A percentile compares a stretch with the other conserved stretches of the same genome.
Conservation (phyloP, 768 basidiomycete species). For the Mycena leptocephala region DNA sequence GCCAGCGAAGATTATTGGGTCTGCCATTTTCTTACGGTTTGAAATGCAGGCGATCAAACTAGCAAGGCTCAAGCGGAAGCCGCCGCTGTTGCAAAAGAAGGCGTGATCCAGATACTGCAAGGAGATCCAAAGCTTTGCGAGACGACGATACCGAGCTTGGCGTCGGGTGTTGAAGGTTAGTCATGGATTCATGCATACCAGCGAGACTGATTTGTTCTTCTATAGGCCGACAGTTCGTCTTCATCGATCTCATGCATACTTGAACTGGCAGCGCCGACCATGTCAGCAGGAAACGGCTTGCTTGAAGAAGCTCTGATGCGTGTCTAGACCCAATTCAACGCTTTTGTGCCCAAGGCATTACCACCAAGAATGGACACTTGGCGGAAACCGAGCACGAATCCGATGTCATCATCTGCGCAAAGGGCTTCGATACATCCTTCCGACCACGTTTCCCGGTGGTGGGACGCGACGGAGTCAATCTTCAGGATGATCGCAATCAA, state of each 20-base stretch:
- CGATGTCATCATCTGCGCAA: constrained; percentile 57
- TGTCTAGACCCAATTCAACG: too few species aligned
- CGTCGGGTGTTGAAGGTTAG: not conserved
- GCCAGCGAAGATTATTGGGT: not conserved
- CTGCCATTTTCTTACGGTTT: too few species aligned
- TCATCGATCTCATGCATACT: not conserved
- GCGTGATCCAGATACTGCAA: too few species aligned
- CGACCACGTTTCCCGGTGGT: constrained; percentile 53
- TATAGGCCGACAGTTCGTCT: not conserved
- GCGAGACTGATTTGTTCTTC: too few species aligned
- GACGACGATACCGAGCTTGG: not conserved
- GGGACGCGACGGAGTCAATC: constrained; percentile 42
- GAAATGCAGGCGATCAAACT: too few species aligned
- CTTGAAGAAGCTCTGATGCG: constrained; percentile 49
- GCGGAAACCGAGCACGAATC: constrained; percentile 41
- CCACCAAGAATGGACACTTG: constrained; percentile 44
- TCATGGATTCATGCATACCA: not conserved
- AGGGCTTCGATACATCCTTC: constrained; percentile 58
- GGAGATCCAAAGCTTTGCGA: not conserved
- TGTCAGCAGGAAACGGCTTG: constrained; percentile 47
- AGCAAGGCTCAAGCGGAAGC: too few species aligned
- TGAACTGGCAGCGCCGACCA: not conserved
- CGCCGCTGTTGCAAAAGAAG: too few species aligned
- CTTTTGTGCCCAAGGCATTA: constrained; percentile 47
- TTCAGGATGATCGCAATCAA: constrained; percentile 39